A percentile compares a stretch with the other conserved stretches of the same genome.
phyloP scores from a whole-genome alignment of 495 filamentous ascomycete genomes.

The Penicillium diatomitis region DNA sequence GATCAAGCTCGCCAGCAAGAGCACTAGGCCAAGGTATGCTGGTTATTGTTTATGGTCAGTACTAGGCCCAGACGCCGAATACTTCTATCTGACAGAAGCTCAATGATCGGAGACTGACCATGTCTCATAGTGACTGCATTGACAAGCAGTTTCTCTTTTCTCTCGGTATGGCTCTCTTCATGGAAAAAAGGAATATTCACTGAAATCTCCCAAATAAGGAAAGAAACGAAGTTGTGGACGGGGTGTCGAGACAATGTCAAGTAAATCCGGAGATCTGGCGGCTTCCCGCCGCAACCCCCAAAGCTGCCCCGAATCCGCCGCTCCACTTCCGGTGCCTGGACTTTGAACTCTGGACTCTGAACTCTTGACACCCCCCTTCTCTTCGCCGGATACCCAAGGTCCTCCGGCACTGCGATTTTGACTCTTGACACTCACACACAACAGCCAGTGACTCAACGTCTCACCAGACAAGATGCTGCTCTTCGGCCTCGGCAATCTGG shows the following conservation, averaged over 20 bases:
- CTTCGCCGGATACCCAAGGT: background rate
- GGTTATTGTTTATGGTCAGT: no score
- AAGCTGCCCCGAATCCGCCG: background rate
- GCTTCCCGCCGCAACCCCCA: slow-evolving; percentile 12
- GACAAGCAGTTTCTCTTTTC: background rate
- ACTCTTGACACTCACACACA: slow-evolving; percentile 6
- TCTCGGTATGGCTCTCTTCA: no score
- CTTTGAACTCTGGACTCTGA: no score
- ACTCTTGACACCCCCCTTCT: no score
- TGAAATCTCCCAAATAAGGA: no score
- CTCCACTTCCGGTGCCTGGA: no score
- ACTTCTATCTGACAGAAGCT: no score
- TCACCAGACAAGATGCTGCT: slow-evolving; percentile 49
- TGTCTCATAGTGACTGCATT: slow-evolving; percentile 18
- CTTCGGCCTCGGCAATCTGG: slow-evolving; percentile 60
- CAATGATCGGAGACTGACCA: slow-evolving; percentile 8
- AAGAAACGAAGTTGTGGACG: no score
- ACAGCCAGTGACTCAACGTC: slow-evolving; percentile 1
- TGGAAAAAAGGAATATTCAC: no score
- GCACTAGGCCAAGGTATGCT: slow-evolving; percentile 17
- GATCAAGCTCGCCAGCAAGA: slow-evolving; percentile 57
- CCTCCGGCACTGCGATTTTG: background rate
- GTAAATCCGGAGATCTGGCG: slow-evolving; percentile 27
- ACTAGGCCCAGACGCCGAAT: no score
- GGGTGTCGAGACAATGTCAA: background rate